A percentile compares a stretch with the other conserved stretches of the same genome.
phyloP scores from a whole-genome alignment of 2,329 filamentous ascomycete species.

The Sporothrix brasiliensis region DNA sequence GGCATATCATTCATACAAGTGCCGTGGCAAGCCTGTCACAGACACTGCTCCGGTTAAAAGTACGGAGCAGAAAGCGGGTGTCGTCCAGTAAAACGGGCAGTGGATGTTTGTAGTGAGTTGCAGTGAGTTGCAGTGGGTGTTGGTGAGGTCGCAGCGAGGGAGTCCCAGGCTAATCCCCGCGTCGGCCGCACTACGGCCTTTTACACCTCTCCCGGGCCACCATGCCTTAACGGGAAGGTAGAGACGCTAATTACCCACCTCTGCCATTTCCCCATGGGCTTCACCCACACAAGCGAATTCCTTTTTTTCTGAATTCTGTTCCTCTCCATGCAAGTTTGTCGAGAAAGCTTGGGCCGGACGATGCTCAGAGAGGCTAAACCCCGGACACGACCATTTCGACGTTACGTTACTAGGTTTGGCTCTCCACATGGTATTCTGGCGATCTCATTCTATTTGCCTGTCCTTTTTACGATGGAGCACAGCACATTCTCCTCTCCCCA shows the following conservation, averaged over 20 bases:
- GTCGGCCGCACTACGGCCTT: conserved; percentile 24
- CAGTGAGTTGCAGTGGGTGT: too few relatives aligned
- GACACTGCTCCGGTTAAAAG: too few relatives aligned
- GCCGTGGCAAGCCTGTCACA: conserved; percentile 11
- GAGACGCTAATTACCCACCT: background rate
- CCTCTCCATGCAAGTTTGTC: background rate
- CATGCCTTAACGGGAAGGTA: conserved; percentile 16
- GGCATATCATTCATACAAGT: too few relatives aligned
- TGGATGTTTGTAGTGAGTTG: too few relatives aligned
- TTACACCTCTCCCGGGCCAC: conserved; percentile 1
- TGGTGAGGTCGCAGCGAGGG: too few relatives aligned
- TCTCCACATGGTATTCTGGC: conserved; percentile 16
- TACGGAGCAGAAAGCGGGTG: too few relatives aligned
- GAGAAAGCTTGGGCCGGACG: too few relatives aligned
- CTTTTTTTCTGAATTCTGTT: background rate
- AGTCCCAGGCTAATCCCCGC: conserved; percentile 22
- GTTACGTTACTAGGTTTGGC: conserved; percentile 14
- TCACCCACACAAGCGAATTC: background rate
- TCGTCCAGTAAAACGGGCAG: too few relatives aligned
- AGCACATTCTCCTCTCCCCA: background rate
- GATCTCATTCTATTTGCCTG: background rate
- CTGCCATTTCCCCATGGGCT: background rate
- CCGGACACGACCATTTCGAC: background rate
- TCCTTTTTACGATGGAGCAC: background rate
- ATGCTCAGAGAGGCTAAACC: background rate